Evolutionary conservation across 1,284 basidiomycete species (phyloP), one percentile per base, ranked within the genome.

Genomic region (Ganoderma leucocontextum): DNA sequence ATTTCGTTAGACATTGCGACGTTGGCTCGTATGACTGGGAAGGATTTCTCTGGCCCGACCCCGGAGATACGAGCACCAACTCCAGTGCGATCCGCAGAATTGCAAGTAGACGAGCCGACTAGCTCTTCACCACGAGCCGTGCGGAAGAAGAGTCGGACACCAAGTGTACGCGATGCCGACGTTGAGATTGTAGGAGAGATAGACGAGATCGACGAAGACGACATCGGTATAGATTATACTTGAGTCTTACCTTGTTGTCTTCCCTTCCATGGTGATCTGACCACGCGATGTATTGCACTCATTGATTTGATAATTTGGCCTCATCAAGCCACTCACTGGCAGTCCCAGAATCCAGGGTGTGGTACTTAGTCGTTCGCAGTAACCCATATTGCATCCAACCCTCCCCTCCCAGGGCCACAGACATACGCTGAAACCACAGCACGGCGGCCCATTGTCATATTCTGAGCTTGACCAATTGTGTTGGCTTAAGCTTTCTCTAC

Each of bases 11-110:
- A 94, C 74, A 91, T 94, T 70, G 82, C 84, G 71, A 90, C 87
- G 0, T 78, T 94, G 19, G 87, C 89, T 41, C 86, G 89, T 33
- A 88, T 94, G 87, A 94, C 92, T 8, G 91, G 92, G 49, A 93
- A 91, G 72, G 91, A 94, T 75, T 94, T 94, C 74, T 91, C 91
- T 62, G 92, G 92, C 0, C 92, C 92, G 25, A 86, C 87, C n/a
- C 92, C 92, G 0, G 85, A 89, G 67, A 92, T 94, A 69, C 83
- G 85, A 36, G 83, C 84, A 1, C 88, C 89, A 0, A 80, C 82
- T 4, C 83, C 83, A 17, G 80, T 79, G 8, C 73, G 74, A 12
- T 74, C 72, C 15, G 66, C 64, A 7, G 72, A 76, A 49, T 60
- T 72, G 12, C 65, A 70, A 49, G 36, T 44, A 10, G 47, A 61